Percentiles rank a stretch among this genome's conserved stretches.
These are phyloP conservation scores for Triticum turgidum DNA, from an alignment of 176 grass and related monocot genomes.

Conservation along the genomic window DNA sequence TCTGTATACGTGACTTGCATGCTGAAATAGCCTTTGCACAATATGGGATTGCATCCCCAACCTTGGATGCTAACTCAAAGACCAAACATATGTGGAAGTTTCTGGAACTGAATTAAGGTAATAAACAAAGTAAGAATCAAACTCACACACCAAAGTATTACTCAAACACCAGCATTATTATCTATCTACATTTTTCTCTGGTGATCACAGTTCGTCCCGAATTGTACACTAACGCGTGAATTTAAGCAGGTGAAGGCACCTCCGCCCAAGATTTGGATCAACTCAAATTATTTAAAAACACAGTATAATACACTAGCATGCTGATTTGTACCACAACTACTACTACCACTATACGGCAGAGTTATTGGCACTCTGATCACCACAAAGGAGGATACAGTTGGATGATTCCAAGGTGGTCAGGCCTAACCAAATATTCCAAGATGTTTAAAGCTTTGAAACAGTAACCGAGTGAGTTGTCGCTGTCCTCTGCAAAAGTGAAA, in stretches of 20 bases:
- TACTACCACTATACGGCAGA: not conserved
- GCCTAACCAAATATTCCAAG: constrained; percentile 60
- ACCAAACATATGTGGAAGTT: constrained; percentile 86
- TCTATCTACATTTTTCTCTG: too few relatives aligned
- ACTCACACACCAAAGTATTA: not conserved
- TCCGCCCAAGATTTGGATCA: not conserved
- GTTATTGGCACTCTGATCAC: not conserved
- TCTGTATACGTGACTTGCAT: constrained; percentile 66
- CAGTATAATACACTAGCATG: not conserved
- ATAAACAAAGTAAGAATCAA: not conserved
- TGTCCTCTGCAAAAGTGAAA: constrained; percentile 63
- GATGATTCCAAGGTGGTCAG: constrained; percentile 57
- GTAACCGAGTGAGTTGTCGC: constrained; percentile 69
- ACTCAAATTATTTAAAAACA: not conserved
- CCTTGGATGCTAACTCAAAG: constrained; percentile 39
- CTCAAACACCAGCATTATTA: not conserved
- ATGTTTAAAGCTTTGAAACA: constrained; percentile 75
- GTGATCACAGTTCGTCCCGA: not conserved
- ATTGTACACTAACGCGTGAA: not conserved
- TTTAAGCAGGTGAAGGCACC: constrained; percentile 11
- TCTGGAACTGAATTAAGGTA: constrained; percentile 55
- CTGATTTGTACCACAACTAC: not conserved
- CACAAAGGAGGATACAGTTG: constrained; percentile 73
- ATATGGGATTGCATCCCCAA: constrained; percentile 44
- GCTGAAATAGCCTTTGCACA: constrained; percentile 65